Percentiles rank a stretch among this genome's conserved stretches.
These are phyloP conservation scores for Camelina neglecta DNA, from an alignment of 345 rosid genomes.

Conservation along the genomic window DNA sequence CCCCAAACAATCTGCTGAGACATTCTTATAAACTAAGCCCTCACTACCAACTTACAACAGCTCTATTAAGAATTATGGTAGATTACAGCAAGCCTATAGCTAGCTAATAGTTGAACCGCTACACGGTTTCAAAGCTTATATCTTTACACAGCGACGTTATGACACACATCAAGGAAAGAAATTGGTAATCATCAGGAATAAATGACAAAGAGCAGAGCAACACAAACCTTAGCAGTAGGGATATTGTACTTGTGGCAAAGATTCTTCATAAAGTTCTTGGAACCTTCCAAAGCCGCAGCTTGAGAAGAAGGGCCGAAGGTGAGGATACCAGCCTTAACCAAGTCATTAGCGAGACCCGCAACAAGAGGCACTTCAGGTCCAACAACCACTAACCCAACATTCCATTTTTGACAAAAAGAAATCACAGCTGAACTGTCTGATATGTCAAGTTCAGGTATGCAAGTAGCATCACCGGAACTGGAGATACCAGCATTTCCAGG, in stretches of 20 bases:
- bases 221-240: constrained; percentile 91
- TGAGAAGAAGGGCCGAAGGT: constrained; percentile 93
- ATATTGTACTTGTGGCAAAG: constrained; percentile 84
- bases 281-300: constrained; percentile 98
- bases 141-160: not conserved
- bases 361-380: constrained; percentile 98
- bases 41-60: constrained; percentile 16
- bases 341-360: constrained; percentile 82
- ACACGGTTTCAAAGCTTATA: not conserved
- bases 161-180: not conserved
- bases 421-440: constrained; percentile 70
- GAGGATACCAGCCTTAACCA: constrained; percentile 69
- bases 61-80: constrained; percentile 1
- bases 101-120: not conserved
- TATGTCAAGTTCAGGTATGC: constrained; percentile 71
- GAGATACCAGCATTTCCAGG: constrained; percentile 95
- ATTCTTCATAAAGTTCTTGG: constrained; percentile 91
- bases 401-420: constrained; percentile 65
- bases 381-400: constrained; percentile 80
- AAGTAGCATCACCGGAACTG: constrained; percentile 77
- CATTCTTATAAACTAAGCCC: not conserved
- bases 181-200: not conserved
- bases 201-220: not conserved
- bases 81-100: not conserved
- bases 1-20: constrained; percentile 3